These are phyloP conservation scores for Penicillium sp. DNA, from an alignment of 2,329 filamentous ascomycete species.

Conservation along the genomic window DNA sequence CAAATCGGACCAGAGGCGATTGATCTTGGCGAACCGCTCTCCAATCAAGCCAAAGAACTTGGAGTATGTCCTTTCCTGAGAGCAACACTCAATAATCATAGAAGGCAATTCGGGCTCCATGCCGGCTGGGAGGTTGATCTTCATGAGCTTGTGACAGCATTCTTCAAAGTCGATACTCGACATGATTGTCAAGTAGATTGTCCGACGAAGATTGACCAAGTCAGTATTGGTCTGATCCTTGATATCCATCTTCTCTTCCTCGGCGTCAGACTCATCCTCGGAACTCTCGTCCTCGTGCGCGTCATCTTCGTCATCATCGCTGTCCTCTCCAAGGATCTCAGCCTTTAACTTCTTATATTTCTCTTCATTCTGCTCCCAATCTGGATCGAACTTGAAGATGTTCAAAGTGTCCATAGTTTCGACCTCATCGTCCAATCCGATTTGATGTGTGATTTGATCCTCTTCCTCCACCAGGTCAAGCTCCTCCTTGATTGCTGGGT, in stretches of 20 bases:
- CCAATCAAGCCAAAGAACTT: constrained; percentile 96
- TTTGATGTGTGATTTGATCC: constrained; percentile 91
- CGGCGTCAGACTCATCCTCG: constrained; percentile 71
- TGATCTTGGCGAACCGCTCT: constrained; percentile 93
- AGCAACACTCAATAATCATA: constrained; percentile 97
- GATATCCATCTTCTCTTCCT: constrained; percentile 86
- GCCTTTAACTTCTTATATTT: constrained; percentile 88
- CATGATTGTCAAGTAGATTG: constrained; percentile 98
- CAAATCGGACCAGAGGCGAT: constrained; percentile 88
- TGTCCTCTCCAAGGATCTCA: constrained; percentile 92
- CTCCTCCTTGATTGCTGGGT: constrained; percentile 86
- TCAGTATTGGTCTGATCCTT: constrained; percentile 98
- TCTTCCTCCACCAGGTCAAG: constrained; percentile 95
- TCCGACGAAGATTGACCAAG: constrained; percentile 86
- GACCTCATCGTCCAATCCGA: constrained; percentile 79
- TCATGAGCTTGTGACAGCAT: constrained; percentile 95
- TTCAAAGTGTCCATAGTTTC: constrained; percentile 87
- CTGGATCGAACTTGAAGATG: constrained; percentile 89
- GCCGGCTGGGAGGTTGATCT: constrained; percentile 82
- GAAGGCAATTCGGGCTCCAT: constrained; percentile 88
- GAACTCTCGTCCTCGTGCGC: constrained; percentile 61
- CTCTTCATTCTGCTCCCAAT: constrained; percentile 89
- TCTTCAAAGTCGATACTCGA: constrained; percentile 95
- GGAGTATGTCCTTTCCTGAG: constrained; percentile 93
- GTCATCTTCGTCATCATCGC: constrained; percentile 74